Base-by-base conservation (phyloP, 331 rosid genomes). In the Malus hybrid region DNA sequence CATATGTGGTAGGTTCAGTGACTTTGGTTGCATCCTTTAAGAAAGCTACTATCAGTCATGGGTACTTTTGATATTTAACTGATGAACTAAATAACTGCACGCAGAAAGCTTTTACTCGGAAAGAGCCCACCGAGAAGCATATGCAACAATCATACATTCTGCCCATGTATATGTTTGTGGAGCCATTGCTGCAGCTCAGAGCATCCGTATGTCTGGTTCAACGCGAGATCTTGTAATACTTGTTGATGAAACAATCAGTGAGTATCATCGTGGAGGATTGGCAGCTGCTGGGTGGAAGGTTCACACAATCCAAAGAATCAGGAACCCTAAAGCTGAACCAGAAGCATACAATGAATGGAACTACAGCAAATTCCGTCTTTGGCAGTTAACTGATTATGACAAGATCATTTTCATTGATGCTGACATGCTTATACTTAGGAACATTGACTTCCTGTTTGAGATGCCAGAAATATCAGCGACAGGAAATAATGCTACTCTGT, bases 291-390 rank as follows among this genome's bases (percentile, higher is more conserved):
- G 97, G 42, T 90, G 97, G 97, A 93, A 90, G 81, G 78, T 93
- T 60, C 88, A 86, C 72, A 82, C 89, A 33, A 93, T 90, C 78
- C 78, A 87, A 76, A 87, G 97, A 88, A 93, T 90, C 81, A 82
- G 97, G 84, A 93, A 93, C 79, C 97, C 97, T 3, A 93, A 90
- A 83, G 97, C 96, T 24, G 93, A 90, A 76, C 86, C 84, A 4
- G 96, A 90, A 39, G 93, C 96, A 15, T 93, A 93, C 84, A 93
- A 93, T 15, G 97, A 93, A 81, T 93, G 97, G 97, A 93, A 93
- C 87, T 93, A 93, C 88, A 90, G 97, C 89, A 90, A 93, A 66
- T 88, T 93, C 74, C 97, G 93, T 60, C 94, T 93, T 28, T 93
- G 93, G 97, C 97, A 93, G 85, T 83, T 90, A 81, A 93, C 97